Base-by-base conservation (phyloP, 2,329 filamentous ascomycete species). In the Scedosporium boydii region DNA sequence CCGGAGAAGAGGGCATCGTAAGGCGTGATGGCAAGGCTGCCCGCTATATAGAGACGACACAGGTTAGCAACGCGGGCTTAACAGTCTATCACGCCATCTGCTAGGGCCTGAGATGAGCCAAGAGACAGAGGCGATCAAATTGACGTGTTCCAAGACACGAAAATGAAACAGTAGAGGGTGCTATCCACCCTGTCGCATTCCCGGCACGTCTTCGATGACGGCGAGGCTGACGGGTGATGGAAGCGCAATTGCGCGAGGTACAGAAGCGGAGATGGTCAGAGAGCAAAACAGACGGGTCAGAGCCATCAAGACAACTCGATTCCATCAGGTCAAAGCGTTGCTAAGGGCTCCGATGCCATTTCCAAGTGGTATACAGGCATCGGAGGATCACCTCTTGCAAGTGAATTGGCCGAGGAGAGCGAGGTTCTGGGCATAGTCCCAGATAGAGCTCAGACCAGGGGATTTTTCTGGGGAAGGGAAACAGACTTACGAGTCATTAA, bases 1-100 rank as follows among this genome's bases (percentile, higher is more conserved):
- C 80, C 70, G 82, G 79, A 72, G 84, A 82, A 76, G 81, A 81
- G 78, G 84, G 84, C 80, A 88, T 85, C 72, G 80, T 82, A 78
- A 80, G 81, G 75, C 29, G 38, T 23, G 51, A 46, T 58, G 80
- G 77, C 80, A 82, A 80, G 72, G 81, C 82, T 85, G 81, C 81
- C 69, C 72, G 70, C 72, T 76, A 64, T 62, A 68, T 67, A 71
- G 70, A 71, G 70, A 67, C 69, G 69, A 68, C 67, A 59, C n/a
- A 57, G 14, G 29, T 59, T 41, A 63, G 62, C 48, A 60, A 26
- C 27, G 51, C n/a, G 14, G n/a, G 21, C 2, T 38, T 14, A 42
- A 48, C 14, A 38, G 48, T 7, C 29, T 42, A 14, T 26, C 34
- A 27, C 21, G 4, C 12, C 18, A 55, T 55, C 51, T 63, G 42